Conservation (phyloP, 2,329 filamentous ascomycete genomes). For the Xylaria sp. region DNA sequence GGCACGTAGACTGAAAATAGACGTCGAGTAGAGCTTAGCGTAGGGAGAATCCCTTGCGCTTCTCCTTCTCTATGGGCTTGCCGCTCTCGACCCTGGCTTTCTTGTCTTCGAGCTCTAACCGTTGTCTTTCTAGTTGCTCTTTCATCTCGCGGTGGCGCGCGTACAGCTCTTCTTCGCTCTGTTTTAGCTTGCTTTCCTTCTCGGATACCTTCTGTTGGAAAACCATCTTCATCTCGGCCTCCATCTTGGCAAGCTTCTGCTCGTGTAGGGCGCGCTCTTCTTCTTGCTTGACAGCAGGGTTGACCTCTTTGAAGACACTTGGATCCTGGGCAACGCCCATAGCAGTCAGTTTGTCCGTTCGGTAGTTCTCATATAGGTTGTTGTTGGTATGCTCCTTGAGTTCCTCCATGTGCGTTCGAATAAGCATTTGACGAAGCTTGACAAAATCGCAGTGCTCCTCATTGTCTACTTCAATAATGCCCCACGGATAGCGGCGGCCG, state of each 20-base stretch:
- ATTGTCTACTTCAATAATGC: constrained; percentile 98
- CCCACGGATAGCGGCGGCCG: constrained; percentile 97
- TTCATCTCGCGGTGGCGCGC: constrained; percentile 99
- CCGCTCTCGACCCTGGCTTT: constrained; percentile 95
- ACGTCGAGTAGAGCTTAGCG: constrained; percentile 69
- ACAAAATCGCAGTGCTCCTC: constrained; percentile 99
- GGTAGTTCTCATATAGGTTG: constrained; percentile 98
- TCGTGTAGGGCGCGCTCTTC: constrained; percentile 98
- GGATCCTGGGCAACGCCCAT: constrained; percentile 99
- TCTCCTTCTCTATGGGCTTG: constrained; percentile 96
- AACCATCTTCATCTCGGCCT: constrained; percentile 99
- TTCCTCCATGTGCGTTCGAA: constrained; percentile 99
- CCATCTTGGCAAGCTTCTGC: constrained; percentile 99
- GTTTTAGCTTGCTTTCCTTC: constrained; percentile 99
- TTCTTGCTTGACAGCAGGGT: constrained; percentile 99
- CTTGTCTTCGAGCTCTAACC: constrained; percentile 97
- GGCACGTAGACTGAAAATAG: constrained; percentile 58
- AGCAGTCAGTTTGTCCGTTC: constrained; percentile 97
- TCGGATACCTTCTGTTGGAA: constrained; percentile 99
- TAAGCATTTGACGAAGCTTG: constrained; percentile 99
- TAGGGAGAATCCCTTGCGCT: constrained; percentile 99
- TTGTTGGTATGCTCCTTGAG: constrained; percentile 99
- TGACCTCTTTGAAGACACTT: constrained; percentile 99
- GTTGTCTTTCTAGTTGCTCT: constrained; percentile 96
- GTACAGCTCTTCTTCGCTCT: constrained; percentile 98